Base-by-base conservation (phyloP, 768 basidiomycete species). In the Leccinellum rugosiceps region DNA sequence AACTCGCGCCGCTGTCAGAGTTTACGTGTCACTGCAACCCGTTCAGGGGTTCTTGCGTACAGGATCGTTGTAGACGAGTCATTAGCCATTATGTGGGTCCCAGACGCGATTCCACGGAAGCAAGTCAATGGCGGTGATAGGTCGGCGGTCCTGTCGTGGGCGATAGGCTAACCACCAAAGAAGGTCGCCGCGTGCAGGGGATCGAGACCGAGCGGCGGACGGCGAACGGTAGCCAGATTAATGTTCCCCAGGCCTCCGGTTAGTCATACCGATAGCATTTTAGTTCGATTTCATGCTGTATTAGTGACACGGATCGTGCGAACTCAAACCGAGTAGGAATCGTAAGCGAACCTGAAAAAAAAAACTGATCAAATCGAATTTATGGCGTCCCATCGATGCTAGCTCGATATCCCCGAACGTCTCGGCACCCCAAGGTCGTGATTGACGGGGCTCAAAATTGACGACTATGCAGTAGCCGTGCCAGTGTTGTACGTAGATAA, bases 121-220 rank as follows among this genome's bases (percentile, higher is more conserved):
- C 44, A 48, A 58, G 35, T 55, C 26, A 19, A 63, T 68, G 67
- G 68, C 68, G 68, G 68, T 28, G 68, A 70, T 70, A 70, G 58
- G 61, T 55, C 25, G 57, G 52, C 60, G 55, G 52, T 35, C 50
- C 50, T 49, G 59, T 59, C 44, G 35, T 55, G 54, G 17, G 35
- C 26, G 15, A 57, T 55, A 48, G 60, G 14, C 49, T 52, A 52
- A 58, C 65, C 44, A 54, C 35, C 52, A 48, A 44, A 57, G 55
- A 68, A 69, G 66, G 23, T 53, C 31, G 44, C 67, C 67, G 63
- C 59, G 50, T 64, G 58, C 44, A 48, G 49, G 30, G 30, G 67
- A 51, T 60, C 63, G 59, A 63, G 60, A 58, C 54, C 52, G 19
- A 38, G 34, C 32, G 11, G 52, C 57, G 52, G 41, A 23, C 11